Evolutionary conservation across 495 filamentous ascomycete genomes (phyloP), one percentile per base, ranked within the genome.

Genomic region (Darksidea phi): DNA sequence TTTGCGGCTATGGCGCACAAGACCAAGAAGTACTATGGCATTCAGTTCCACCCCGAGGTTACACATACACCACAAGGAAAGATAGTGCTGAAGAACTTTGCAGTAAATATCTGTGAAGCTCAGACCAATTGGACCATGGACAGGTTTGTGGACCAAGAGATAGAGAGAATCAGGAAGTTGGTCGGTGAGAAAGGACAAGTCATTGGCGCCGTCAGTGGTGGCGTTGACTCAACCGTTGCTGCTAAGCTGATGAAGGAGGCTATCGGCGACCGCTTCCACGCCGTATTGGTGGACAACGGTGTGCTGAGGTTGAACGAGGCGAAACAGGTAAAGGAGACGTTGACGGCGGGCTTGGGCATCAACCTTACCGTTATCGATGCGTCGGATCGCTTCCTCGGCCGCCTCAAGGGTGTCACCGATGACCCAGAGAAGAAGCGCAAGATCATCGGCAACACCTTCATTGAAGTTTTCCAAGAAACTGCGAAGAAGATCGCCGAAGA

Each of bases 391-490:
- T 97, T 97, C 78, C 73, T 97, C 20, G 74, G 71, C 8, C 77
- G 84, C 15, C 80, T 98, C 8, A 85, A 86, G 72, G 92, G 90
- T 24, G 82, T 94, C 37, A 67, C 67, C 0, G 77, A 79, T 36
- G 89, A 96, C 41, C 94, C 94, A 0, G 93, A 97, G 75, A 81
- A 86, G 75, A 98, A 98, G 81, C 82, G 93, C 25, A 97, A 94
- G 77, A 84, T 97, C 67, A 97, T 98, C 68, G 93, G 91, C 28
- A 79, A 78, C 59, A 87, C 82, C 20, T 87, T 92, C 73, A 97
- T 97, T 69, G 91, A 96, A 61, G 74, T 95, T 21, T 97, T 96
- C 74, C 85, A 96, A 72, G 79, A 85, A 28, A 85, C 89, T 59
- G 91, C 90, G 2, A 80, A 85, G 62, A 81, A 86, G 70, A 90